Conservation (phyloP, 805 yeast genomes). For the Candida khao-thaluensis region DNA sequence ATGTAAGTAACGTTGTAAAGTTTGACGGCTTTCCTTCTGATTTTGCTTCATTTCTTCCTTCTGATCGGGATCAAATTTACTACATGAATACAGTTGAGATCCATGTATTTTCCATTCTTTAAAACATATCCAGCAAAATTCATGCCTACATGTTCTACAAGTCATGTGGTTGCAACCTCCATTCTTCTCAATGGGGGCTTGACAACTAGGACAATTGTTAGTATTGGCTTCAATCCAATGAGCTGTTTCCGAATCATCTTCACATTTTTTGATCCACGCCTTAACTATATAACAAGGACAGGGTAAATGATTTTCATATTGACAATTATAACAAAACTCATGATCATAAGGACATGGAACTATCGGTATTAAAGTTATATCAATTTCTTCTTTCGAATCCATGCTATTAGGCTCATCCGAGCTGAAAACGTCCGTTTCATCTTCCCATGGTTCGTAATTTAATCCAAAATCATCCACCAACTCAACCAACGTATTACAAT, state of each 20-base stretch:
- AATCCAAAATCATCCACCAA: slow-evolving; percentile 13
- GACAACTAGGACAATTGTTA: slow-evolving; percentile 82
- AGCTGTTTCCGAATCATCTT: slow-evolving; percentile 83
- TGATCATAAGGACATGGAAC: slow-evolving; percentile 69
- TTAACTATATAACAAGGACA: slow-evolving; percentile 71
- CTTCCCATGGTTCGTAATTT: slow-evolving; percentile 4
- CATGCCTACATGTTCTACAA: slow-evolving; percentile 70
- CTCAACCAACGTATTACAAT: slow-evolving; percentile 63
- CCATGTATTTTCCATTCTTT: slow-evolving; percentile 75
- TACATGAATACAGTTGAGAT: slow-evolving; percentile 64
- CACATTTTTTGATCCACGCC: slow-evolving; percentile 75
- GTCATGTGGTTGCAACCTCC: slow-evolving; percentile 98
- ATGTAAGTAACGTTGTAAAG: slow-evolving; percentile 66
- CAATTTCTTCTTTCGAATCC: slow-evolving; percentile 8
- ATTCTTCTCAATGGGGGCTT: slow-evolving; percentile 77
- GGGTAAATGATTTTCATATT: slow-evolving; percentile 76
- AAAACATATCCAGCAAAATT: slow-evolving; percentile 93
- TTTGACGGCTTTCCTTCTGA: slow-evolving; percentile 44
- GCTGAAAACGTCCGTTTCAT: slow-evolving; percentile 19
- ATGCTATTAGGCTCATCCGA: slow-evolving; percentile 7
- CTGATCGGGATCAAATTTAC: slow-evolving; percentile 46
- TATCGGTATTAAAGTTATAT: slow-evolving; percentile 48
- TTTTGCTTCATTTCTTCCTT: slow-evolving; percentile 37
- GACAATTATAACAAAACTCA: slow-evolving; percentile 77
- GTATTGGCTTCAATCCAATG: slow-evolving; percentile 87